A percentile compares a stretch with the other conserved stretches of the same genome.
Evolutionary conservation across 768 basidiomycete genomes (phyloP).

Genomic region (Podaxis pistillaris): DNA sequence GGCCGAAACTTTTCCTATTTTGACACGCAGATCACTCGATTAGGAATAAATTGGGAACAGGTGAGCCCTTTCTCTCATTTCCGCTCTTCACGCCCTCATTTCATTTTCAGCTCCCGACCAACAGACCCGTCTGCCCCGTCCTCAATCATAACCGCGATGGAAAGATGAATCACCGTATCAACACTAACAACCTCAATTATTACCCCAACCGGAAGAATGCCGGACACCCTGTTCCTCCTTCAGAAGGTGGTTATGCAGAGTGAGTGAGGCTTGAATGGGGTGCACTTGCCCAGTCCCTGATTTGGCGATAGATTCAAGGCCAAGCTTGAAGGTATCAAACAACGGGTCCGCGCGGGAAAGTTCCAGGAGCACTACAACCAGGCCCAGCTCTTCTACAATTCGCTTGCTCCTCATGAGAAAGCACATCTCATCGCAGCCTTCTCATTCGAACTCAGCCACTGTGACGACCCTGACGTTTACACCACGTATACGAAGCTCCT

Average conservation of each 20-base stretch:
- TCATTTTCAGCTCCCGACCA: slow-evolving; percentile 68
- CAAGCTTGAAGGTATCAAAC: slow-evolving; percentile 51
- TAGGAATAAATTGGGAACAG: slow-evolving; percentile 80
- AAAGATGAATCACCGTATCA: slow-evolving; percentile 52
- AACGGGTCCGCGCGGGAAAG: slow-evolving; percentile 64
- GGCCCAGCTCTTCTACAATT: slow-evolving; percentile 82
- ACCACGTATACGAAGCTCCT: slow-evolving; percentile 63
- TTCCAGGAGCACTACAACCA: slow-evolving; percentile 80
- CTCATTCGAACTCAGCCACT: slow-evolving; percentile 83
- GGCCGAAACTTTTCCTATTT: slow-evolving; percentile 86
- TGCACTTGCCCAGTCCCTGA: slow-evolving; percentile 11
- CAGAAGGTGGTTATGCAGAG: slow-evolving; percentile 60
- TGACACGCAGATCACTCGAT: slow-evolving; percentile 79
- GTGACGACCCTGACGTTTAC: slow-evolving; percentile 73
- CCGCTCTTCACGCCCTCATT: neutral
- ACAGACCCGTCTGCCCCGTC: slow-evolving; percentile 75
- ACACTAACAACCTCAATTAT: slow-evolving; percentile 66
- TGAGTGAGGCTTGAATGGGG: slow-evolving; percentile 25
- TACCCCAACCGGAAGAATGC: slow-evolving; percentile 73
- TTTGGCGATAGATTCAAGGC: slow-evolving; percentile 41
- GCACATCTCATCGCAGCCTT: slow-evolving; percentile 68
- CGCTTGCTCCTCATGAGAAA: slow-evolving; percentile 66
- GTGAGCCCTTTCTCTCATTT: slow-evolving; percentile 26
- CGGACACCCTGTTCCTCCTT: slow-evolving; percentile 44
- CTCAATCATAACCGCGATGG: slow-evolving; percentile 71